Evolutionary conservation across 1,284 basidiomycete species (phyloP).

Genomic region (Ceratobasidium sp.): DNA sequence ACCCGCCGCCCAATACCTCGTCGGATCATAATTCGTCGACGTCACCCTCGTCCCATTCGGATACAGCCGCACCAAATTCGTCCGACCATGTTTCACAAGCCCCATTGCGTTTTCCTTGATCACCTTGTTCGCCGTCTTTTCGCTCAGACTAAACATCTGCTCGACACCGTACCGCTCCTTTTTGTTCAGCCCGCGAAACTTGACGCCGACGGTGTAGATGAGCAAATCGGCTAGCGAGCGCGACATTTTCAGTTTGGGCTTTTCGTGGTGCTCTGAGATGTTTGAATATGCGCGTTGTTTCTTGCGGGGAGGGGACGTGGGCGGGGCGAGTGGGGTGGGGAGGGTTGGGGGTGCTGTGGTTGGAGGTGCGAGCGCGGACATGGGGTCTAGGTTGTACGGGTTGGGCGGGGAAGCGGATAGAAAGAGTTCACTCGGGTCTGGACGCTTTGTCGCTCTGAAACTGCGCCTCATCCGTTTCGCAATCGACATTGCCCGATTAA

Average conservation of each 20-base stretch:
- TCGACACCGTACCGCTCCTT: constrained; percentile 88
- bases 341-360: neutral
- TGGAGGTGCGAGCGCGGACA: constrained; percentile 5
- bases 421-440: constrained; percentile 23
- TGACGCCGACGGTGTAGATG: constrained; percentile 96
- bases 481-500: constrained; percentile 2
- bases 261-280: constrained; percentile 33
- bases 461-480: constrained; percentile 22
- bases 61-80: constrained; percentile 90
- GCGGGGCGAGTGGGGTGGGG: neutral
- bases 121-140: constrained; percentile 73
- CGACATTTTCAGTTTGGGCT: constrained; percentile 72
- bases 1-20: constrained; percentile 90
- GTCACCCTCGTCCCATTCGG: constrained; percentile 86
- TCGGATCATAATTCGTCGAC: constrained; percentile 91
- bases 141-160: constrained; percentile 95
- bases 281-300: constrained; percentile 38
- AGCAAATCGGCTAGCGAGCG: constrained; percentile 79
- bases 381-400: constrained; percentile 19
- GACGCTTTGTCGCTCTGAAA: constrained; percentile 46
- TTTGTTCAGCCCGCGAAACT: constrained; percentile 92
- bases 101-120: constrained; percentile 69
- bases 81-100: constrained; percentile 89
- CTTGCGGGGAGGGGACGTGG: constrained; percentile 32
- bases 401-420: neutral